Conservation (phyloP, 129 eudicot species). For the Flaveria sonorensis region DNA sequence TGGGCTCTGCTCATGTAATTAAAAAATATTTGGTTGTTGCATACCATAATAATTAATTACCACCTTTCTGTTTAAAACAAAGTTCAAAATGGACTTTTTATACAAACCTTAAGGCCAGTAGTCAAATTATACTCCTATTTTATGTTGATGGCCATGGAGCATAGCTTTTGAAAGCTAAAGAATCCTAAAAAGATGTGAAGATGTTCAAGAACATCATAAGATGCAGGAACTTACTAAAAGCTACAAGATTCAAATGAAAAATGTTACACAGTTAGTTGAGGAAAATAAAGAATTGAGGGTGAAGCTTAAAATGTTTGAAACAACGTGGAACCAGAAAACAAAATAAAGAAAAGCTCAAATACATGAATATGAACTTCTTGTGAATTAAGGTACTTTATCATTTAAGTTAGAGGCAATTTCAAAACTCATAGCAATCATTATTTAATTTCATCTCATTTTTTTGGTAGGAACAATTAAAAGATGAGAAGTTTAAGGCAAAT, state of each 20-base stretch:
- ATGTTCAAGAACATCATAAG: slow-evolving; percentile 50
- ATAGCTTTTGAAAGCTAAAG: slow-evolving; percentile 60
- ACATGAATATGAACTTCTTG: slow-evolving; percentile 65
- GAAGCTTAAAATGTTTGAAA: slow-evolving; percentile 43
- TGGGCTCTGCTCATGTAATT: too few species aligned
- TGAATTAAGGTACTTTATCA: slow-evolving; percentile 55
- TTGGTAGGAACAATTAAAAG: slow-evolving; percentile 67
- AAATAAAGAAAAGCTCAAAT: slow-evolving; percentile 53
- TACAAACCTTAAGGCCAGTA: too few species aligned
- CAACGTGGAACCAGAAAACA: slow-evolving; percentile 39
- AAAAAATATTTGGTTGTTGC: too few species aligned
- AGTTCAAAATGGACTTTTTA: too few species aligned
- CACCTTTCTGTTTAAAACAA: too few species aligned
- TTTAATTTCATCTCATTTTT: slow-evolving; percentile 9
- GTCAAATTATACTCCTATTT: too few species aligned
- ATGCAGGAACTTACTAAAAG: slow-evolving; percentile 45
- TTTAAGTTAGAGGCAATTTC: neutral
- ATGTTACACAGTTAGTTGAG: slow-evolving; percentile 41
- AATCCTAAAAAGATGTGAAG: slow-evolving; percentile 55
- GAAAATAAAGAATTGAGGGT: slow-evolving; percentile 57
- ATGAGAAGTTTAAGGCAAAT: slow-evolving; percentile 63
- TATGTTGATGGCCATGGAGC: slow-evolving; percentile 55
- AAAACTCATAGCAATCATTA: neutral
- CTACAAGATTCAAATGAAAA: slow-evolving; percentile 40
- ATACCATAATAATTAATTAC: too few species aligned